Conservation (phyloP, 2,329 filamentous ascomycete genomes). For the Penicillium vulpinum region DNA sequence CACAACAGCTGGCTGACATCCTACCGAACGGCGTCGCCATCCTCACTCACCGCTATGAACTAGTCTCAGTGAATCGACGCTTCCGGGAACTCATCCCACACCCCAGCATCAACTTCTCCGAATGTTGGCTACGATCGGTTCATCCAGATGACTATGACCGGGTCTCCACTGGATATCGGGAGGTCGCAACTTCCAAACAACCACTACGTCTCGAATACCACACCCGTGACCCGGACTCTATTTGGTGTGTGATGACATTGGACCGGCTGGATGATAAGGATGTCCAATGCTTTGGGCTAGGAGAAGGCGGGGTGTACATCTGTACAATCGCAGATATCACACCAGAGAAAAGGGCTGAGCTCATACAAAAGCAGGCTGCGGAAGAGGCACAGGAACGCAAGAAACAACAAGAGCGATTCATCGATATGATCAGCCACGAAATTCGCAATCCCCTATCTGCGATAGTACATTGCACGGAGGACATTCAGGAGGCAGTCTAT, state of each 20-base stretch:
- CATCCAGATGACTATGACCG: conserved; percentile 21
- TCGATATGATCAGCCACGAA: conserved; percentile 67
- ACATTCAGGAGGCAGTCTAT: conserved; percentile 28
- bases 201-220: conserved; percentile 29
- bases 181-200: neutral
- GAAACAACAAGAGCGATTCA: conserved; percentile 75
- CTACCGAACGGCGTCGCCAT: conserved; percentile 27
- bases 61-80: conserved; percentile 22
- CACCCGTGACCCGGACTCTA: conserved; percentile 7
- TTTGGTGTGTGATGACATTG: conserved; percentile 25
- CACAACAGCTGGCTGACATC: conserved; percentile 30
- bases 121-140: conserved; percentile 20
- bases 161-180: conserved; percentile 13
- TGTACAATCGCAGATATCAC: conserved; percentile 74
- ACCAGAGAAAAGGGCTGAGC: conserved; percentile 80
- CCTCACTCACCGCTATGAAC: conserved; percentile 19
- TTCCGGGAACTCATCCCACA: conserved; percentile 21
- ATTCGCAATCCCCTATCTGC: conserved; percentile 60
- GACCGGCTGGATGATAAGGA: conserved; percentile 14
- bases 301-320: conserved; percentile 16
- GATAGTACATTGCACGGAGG: conserved; percentile 61
- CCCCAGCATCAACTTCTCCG: conserved; percentile 4
- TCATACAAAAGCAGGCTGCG: conserved; percentile 72
- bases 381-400: conserved; percentile 82
- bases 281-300: conserved; percentile 9